Evolutionary conservation across 78 protist genomes (phyloP).

Genomic region (Tieghemostelium lacteum): DNA sequence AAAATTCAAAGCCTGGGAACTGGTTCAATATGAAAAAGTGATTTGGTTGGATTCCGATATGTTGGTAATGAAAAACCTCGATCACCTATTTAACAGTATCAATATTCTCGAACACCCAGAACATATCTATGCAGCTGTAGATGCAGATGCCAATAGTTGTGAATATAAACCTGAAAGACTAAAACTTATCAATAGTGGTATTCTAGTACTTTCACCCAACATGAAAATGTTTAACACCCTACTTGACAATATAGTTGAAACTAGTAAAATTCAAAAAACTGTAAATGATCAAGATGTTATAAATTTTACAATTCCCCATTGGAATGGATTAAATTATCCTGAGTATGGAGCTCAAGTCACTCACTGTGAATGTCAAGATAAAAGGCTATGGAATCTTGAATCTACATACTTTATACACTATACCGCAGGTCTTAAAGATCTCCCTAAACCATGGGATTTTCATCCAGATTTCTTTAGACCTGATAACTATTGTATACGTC

Average conservation of each 20-base stretch:
- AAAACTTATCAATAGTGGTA: constrained; percentile 43
- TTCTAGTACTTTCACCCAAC: constrained; percentile 28
- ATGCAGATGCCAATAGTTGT: constrained; percentile 66
- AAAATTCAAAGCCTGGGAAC: constrained; percentile 45
- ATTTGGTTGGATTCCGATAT: constrained; percentile 76
- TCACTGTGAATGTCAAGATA: constrained; percentile 65
- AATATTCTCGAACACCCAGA: background rate
- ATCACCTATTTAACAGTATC: constrained; percentile 24
- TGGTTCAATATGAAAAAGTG: constrained; percentile 10
- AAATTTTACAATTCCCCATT: constrained; percentile 1
- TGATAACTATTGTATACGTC: too few species aligned
- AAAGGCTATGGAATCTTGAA: constrained; percentile 34
- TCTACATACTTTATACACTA: constrained; percentile 17
- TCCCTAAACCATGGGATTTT: constrained; percentile 68
- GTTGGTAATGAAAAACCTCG: constrained; percentile 22
- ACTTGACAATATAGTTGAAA: constrained; percentile 6
- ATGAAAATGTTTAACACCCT: background rate
- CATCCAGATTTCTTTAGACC: too few species aligned
- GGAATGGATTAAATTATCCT: constrained; percentile 40
- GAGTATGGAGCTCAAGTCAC: constrained; percentile 56
- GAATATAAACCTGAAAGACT: background rate
- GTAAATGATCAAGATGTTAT: constrained; percentile 73
- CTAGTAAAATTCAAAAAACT: background rate
- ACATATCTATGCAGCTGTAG: constrained; percentile 31
- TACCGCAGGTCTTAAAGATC: constrained; percentile 67